Evolutionary conservation across 2,329 filamentous ascomycete species (phyloP), one percentile per base, ranked within the genome.

Genomic region (Mycosphaerella sp.): DNA sequence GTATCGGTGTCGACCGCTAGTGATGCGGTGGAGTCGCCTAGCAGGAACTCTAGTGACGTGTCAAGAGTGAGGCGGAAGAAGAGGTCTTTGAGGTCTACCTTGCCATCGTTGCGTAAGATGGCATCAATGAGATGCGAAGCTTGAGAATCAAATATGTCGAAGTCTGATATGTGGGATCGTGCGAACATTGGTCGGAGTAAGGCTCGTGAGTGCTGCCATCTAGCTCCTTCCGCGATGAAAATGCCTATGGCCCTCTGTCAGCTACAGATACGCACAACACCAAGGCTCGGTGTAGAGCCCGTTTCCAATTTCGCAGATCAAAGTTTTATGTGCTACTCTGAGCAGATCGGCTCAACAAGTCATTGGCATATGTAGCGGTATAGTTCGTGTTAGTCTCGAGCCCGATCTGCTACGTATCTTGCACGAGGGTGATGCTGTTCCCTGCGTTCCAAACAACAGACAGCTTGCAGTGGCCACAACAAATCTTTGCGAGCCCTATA

Each of bases 1-100:
- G 29, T 17, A 3, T 42, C 49, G 7, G 52, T 47, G 10, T 58
- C 51, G 10, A 50, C 43, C n/a, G 50, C 46, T 4, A 67, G 51
- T 6, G 61, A 59, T 14, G 58, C 53, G 2, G 60, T 59, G 23
- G 60, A 61, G 40, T 80, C 72, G 4, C 84, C 84, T 34, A 86
- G 82, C 4, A 87, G 69, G 54, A 87, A 84, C 39, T 84, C 81
- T 0, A 82, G 86, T 0, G 82, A 80, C 0, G 81, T 79, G 55
- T 87, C 83, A 21, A 87, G 73, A 0, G 83, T 84, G 64, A 85
- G 75, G 44, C 78, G 75, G 61, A 84, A 84, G 62, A 86, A 83
- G 3, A 85, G 69, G 6, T 78, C 74, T 64, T 82, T 79, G 26
- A 87, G 69, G 59, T 86, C 80, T 5, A 86, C 74, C 0, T 74